Base-by-base conservation (phyloP, 1,284 basidiomycete species). In the Puccinia triticina region DNA sequence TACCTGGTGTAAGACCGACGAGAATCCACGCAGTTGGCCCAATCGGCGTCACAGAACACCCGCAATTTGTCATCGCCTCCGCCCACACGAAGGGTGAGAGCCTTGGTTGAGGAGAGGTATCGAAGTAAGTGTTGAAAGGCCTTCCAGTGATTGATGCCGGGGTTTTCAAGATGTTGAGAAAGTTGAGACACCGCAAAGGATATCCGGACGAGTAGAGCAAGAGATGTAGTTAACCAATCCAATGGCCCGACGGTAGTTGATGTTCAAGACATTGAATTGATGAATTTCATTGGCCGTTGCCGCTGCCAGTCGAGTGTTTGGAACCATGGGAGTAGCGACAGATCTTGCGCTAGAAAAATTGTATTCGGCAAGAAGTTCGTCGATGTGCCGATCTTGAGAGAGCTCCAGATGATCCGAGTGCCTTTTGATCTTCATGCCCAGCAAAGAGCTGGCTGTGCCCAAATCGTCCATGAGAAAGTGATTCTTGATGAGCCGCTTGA, bases 131-230 rank as follows among this genome's bases (percentile, higher is more conserved):
- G 53, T 26, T 34, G 4, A 46, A 23, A 76, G 3, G 74, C 74
- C 18, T 43, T 14, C 74, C 76, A 77, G 32, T 77, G 76, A 4
- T 64, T 26, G 11, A 59, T 66, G 2, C 55, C 32, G 2, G 59
- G 76, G 11, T 61, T 43, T 29, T 77, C 59, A 1, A 77, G 61
- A 23, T 66, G 40, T 48, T 77, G 59, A 64, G 76, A 77, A 16
- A 77, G n/a, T 43, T 64, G 76, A 43, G 57, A 77, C 1, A 77
- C 55, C 21, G 59, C 37, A 48, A 77, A 77, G 11, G 61, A 77
- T 40, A 10, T 77, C 76, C 8, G 61, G 76, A 10, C 77, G 23
- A 48, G 77, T 78, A 2, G 77, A 23, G 10, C 10, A 21, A 18
- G 57, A 23, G 21, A 77, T 40, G 21, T 66, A 67, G 18, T 43